phyloP scores from a whole-genome alignment of 495 filamentous ascomycete species.

The Symbiotaphrina buchneri region DNA sequence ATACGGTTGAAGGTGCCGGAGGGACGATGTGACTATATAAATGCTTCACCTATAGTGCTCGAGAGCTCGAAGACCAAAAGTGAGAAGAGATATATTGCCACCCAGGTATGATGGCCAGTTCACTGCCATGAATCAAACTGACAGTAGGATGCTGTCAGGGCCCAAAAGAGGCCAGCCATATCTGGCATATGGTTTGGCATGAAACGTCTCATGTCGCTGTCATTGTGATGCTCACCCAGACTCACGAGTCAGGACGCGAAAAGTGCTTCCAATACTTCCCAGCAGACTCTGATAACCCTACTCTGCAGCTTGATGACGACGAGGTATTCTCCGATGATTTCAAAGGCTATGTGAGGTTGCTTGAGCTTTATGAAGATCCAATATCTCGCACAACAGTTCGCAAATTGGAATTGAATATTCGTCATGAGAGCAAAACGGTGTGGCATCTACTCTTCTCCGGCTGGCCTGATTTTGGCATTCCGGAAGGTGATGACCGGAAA shows the following conservation, averaged over 20 bases:
- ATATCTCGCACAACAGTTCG: slow-evolving; percentile 29
- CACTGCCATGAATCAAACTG: not conserved
- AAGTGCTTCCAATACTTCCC: slow-evolving; percentile 93
- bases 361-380: slow-evolving; percentile 21
- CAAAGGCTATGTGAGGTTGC: slow-evolving; percentile 23
- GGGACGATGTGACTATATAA: slow-evolving; percentile 78
- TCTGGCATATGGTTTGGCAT: slow-evolving; percentile 93
- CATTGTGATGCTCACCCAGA: slow-evolving; percentile 91
- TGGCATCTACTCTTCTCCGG: slow-evolving; percentile 81
- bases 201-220: slow-evolving; percentile 60
- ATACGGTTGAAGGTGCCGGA: slow-evolving; percentile 64
- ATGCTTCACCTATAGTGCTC: slow-evolving; percentile 72
- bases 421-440: slow-evolving; percentile 41
- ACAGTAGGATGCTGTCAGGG: slow-evolving; percentile 25
- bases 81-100: slow-evolving; percentile 40
- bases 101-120: slow-evolving; percentile 20
- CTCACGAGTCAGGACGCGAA: slow-evolving; percentile 55
- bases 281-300: slow-evolving; percentile 20
- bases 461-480: slow-evolving; percentile 89
- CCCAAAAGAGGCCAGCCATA: slow-evolving; percentile 55
- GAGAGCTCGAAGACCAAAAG: slow-evolving; percentile 26
- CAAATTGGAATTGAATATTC: slow-evolving; percentile 28
- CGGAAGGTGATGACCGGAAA: slow-evolving; percentile 53
- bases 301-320: slow-evolving; percentile 28
- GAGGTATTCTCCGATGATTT: slow-evolving; percentile 45